Conservation (phyloP, 257 asterid species). For the Fraxinus excelsior region DNA sequence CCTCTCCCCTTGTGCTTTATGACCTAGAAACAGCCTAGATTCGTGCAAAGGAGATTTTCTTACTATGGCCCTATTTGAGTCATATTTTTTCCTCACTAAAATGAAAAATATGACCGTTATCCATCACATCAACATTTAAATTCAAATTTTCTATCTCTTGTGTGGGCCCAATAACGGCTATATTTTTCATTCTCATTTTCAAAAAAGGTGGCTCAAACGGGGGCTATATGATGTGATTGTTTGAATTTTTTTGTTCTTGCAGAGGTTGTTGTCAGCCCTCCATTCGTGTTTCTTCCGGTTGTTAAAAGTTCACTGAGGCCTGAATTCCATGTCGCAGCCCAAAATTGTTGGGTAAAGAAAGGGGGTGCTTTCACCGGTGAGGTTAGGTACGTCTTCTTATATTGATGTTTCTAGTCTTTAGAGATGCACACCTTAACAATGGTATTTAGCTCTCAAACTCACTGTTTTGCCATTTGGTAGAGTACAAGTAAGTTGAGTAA, state of each 20-base stretch:
- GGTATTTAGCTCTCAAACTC: neutral
- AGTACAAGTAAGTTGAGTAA: neutral
- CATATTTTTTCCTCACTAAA: too few relatives aligned
- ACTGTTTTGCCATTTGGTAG: neutral
- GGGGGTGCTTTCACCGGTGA: conserved; percentile 99
- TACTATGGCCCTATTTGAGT: too few relatives aligned
- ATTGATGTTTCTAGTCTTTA: neutral
- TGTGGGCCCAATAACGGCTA: too few relatives aligned
- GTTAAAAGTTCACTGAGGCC: conserved; percentile 66
- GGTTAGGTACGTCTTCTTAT: conserved; percentile 61
- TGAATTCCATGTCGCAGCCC: conserved; percentile 95
- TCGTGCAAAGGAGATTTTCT: neutral
- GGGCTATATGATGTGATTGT: neutral
- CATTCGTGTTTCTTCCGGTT: conserved; percentile 69
- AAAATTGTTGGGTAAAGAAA: conserved; percentile 97
- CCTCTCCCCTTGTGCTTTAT: conserved; percentile 42
- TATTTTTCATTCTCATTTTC: too few relatives aligned
- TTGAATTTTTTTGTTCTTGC: conserved; percentile 20
- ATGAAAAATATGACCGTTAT: too few relatives aligned
- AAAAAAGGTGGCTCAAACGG: too few relatives aligned
- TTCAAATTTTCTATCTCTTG: too few relatives aligned
- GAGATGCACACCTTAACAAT: neutral
- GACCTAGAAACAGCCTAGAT: neutral
- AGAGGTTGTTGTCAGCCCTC: neutral
- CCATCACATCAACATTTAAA: too few relatives aligned